Evolutionary conservation across 2,329 filamentous ascomycete genomes (phyloP), one percentile per base, ranked within the genome.

Genomic region (Ascomycota sp.): DNA sequence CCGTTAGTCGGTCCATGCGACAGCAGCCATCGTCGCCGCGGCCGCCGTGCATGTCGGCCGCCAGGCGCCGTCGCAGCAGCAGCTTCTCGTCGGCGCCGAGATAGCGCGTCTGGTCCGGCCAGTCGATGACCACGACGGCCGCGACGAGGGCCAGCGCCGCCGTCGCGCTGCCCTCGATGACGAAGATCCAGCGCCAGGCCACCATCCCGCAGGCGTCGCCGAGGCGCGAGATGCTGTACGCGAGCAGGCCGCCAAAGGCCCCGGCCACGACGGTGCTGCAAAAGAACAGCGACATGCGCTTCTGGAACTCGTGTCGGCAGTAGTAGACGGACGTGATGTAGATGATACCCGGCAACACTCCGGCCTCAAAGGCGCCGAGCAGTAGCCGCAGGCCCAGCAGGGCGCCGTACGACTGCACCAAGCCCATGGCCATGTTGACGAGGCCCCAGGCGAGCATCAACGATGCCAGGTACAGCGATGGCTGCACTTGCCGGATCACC

Each of bases 1-100:
- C 57, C 35, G 66, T 59, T 3, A 67, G 49, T 7, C 57, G 58
- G 33, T 69, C 53, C 65, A 70, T 69, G 29, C 46, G 52, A 37
- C 42, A 46, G 3, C 51, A n/a, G n/a, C n/a, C n/a, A n/a, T n/a
- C 53, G 4, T 54, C 53, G 12, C 50, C 52, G n/a, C n/a, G n/a
- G n/a, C n/a, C n/a, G n/a, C n/a, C n/a, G n/a, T n/a, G n/a, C n/a
- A 44, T 43, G 27, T 62, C 60, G 4, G 53, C 48, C 3, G 44
- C 43, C 7, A 63, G 38, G 3, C 58, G 53, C 10, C 45, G 43
- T 20, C 56, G 42, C 3, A 66, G 49, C 4, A 61, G 38, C 8
- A 42, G 38, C 27, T 53, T 51, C 40, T 65, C 59, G 9, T 59
- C 51, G 0, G 53, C 44, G 10, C 38, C 55, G n/a, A 65, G 46